Conservation (phyloP, 768 basidiomycete genomes). For the Mycena metata region DNA sequence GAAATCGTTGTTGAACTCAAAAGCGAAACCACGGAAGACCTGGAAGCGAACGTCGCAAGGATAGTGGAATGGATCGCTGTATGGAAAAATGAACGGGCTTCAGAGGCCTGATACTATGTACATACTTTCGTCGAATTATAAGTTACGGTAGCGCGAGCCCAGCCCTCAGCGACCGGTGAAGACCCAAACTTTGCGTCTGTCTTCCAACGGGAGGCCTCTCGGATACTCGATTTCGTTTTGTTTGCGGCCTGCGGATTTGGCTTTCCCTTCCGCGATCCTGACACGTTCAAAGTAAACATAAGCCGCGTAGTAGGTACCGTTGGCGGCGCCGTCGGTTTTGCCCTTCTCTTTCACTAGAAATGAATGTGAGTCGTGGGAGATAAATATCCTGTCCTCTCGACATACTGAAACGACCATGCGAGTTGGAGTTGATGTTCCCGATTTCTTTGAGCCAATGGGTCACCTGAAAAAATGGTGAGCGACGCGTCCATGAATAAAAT, state of each 20-base stretch:
- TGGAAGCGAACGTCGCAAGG: slow-evolving; percentile 89
- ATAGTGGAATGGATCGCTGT: slow-evolving; percentile 89
- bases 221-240: slow-evolving; percentile 50
- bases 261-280: slow-evolving; percentile 61
- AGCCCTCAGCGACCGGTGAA: no score
- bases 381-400: background rate
- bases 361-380: background rate
- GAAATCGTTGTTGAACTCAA: slow-evolving; percentile 89
- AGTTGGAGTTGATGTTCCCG: slow-evolving; percentile 61
- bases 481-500: background rate
- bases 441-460: slow-evolving; percentile 62
- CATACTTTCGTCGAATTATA: background rate
- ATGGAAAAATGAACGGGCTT: slow-evolving; percentile 68
- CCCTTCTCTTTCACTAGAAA: slow-evolving; percentile 57
- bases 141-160: background rate
- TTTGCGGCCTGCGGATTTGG: slow-evolving; percentile 56
- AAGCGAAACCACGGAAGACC: slow-evolving; percentile 82
- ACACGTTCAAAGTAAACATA: slow-evolving; percentile 65
- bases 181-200: slow-evolving; percentile 11
- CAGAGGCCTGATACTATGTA: slow-evolving; percentile 6
- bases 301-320: slow-evolving; percentile 62
- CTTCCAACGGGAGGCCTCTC: slow-evolving; percentile 47
- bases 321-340: slow-evolving; percentile 56
- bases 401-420: slow-evolving; percentile 60
- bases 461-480: slow-evolving; percentile 44